phyloP scores from a whole-genome alignment of 2,329 filamentous ascomycete species.

The Verticillium isaacii region DNA sequence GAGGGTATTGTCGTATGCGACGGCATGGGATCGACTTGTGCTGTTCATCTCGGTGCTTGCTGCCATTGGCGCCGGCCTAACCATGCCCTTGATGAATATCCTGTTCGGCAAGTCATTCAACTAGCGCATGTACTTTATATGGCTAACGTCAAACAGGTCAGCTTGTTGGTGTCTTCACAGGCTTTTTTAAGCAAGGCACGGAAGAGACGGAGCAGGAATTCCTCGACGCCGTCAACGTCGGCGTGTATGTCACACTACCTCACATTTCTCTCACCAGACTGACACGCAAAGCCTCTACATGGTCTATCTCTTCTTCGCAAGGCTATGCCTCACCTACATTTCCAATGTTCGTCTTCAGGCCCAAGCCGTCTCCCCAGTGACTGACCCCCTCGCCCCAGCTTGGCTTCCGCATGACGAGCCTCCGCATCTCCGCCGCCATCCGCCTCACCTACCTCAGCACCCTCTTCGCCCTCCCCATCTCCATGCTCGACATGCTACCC shows the following conservation, averaged over 20 bases:
- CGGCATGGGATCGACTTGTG: constrained; percentile 22
- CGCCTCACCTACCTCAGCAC: constrained; percentile 46
- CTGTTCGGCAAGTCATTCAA: constrained; percentile 22
- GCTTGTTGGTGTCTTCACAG: constrained; percentile 22
- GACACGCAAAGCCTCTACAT: constrained; percentile 22
- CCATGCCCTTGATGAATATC: constrained; percentile 31
- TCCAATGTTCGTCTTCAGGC: constrained; percentile 14
- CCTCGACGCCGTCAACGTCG: constrained; percentile 9
- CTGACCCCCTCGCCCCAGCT: constrained; percentile 19
- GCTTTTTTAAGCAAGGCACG: constrained; percentile 13
- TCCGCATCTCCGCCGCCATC: constrained; percentile 44
- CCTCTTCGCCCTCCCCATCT: constrained; percentile 44
- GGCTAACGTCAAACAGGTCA: constrained; percentile 9
- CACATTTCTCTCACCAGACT: neutral
- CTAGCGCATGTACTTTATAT: neutral
- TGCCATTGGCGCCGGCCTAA: constrained; percentile 26
- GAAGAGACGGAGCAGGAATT: constrained; percentile 12
- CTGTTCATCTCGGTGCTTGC: constrained; percentile 22
- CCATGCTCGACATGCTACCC: constrained; percentile 44
- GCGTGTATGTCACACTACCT: constrained; percentile 12
- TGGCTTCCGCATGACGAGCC: constrained; percentile 42
- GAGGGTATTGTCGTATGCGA: constrained; percentile 22
- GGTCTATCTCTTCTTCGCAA: constrained; percentile 28
- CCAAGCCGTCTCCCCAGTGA: neutral
- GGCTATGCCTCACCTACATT: constrained; percentile 24